phyloP scores from a whole-genome alignment of 805 yeast species.

The Metschnikowia bowlesiae region DNA sequence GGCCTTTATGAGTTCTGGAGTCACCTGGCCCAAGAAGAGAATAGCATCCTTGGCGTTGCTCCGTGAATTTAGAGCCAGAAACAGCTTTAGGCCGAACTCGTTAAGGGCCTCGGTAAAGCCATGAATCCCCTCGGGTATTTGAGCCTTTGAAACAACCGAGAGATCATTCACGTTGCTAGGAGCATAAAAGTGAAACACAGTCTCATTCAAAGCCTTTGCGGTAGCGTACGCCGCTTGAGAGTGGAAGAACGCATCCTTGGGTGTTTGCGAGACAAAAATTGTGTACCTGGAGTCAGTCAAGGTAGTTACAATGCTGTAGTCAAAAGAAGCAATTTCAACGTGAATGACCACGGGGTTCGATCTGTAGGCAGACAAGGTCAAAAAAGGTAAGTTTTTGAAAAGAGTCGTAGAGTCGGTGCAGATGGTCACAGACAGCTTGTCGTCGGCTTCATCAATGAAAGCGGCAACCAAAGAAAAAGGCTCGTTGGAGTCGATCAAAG shows the following conservation, averaged over 20 bases:
- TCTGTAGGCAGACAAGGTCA: conserved; percentile 38
- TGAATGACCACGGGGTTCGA: conserved; percentile 52
- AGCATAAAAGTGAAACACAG: conserved; percentile 71
- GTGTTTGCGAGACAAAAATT: conserved; percentile 61
- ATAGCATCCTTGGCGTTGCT: conserved; percentile 45
- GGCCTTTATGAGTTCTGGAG: conserved; percentile 39
- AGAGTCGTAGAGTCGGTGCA: conserved; percentile 51
- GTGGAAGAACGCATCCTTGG: conserved; percentile 49
- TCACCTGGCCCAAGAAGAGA: conserved; percentile 60
- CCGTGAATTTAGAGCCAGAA: conserved; percentile 26
- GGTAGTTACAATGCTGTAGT: conserved; percentile 66
- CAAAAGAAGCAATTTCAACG: conserved; percentile 54
- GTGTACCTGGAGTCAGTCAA: conserved; percentile 65
- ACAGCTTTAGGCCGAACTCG: conserved; percentile 25
- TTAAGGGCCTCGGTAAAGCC: conserved; percentile 22
- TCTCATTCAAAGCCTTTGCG: conserved; percentile 43
- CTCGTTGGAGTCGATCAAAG: conserved; percentile 46
- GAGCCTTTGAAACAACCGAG: not conserved
- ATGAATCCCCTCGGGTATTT: not conserved
- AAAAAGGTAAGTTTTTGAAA: conserved; percentile 56
- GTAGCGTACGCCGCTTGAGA: conserved; percentile 57
- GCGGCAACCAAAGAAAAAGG: conserved; percentile 45
- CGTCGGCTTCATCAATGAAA: conserved; percentile 17
- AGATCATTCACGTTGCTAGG: conserved; percentile 21
- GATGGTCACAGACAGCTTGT: conserved; percentile 32